These are phyloP conservation scores for Bipolaris bicolor DNA, from an alignment of 2,329 filamentous ascomycete species.

Conservation along the genomic window DNA sequence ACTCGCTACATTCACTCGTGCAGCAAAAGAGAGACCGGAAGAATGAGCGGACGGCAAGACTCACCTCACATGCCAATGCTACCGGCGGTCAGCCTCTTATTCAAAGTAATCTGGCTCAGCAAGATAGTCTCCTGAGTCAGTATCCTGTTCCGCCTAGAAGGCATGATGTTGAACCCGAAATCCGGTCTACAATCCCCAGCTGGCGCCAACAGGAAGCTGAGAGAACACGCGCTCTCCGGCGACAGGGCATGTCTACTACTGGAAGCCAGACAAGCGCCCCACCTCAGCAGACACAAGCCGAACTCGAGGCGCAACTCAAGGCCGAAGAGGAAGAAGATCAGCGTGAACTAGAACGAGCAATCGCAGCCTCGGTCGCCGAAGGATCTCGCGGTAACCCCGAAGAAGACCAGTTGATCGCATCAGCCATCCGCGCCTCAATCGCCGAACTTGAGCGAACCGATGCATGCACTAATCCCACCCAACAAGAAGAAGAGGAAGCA, in stretches of 20 bases:
- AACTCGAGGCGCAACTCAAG: slow-evolving; percentile 30
- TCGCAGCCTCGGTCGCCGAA: slow-evolving; percentile 66
- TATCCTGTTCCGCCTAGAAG: slow-evolving; percentile 15
- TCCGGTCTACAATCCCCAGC: slow-evolving; percentile 24
- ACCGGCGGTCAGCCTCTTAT: slow-evolving; percentile 26
- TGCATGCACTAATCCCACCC: slow-evolving; percentile 31
- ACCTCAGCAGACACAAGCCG: slow-evolving; percentile 14
- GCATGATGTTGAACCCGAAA: slow-evolving; percentile 19
- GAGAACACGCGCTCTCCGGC: slow-evolving; percentile 20
- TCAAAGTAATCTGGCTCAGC: slow-evolving; percentile 20
- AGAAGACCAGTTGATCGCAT: slow-evolving; percentile 74
- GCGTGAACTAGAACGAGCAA: slow-evolving; percentile 73
- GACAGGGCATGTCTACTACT: slow-evolving; percentile 34
- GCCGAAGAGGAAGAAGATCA: slow-evolving; percentile 53
- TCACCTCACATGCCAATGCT: slow-evolving; percentile 15
- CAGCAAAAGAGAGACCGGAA: slow-evolving; percentile 42
- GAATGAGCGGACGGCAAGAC: slow-evolving; percentile 44
- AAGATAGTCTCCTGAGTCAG: slow-evolving; percentile 24
- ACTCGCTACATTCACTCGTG: slow-evolving; percentile 56
- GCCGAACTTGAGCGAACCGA: slow-evolving; percentile 58
- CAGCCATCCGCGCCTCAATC: slow-evolving; percentile 75
- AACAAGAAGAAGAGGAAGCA: slow-evolving; percentile 54
- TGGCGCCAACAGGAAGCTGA: slow-evolving; percentile 21
- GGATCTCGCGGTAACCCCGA: slow-evolving; percentile 72
- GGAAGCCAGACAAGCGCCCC: slow-evolving; percentile 25